Evolutionary conservation across 1,284 basidiomycete species (phyloP).

Genomic region (Irpex sp.): DNA sequence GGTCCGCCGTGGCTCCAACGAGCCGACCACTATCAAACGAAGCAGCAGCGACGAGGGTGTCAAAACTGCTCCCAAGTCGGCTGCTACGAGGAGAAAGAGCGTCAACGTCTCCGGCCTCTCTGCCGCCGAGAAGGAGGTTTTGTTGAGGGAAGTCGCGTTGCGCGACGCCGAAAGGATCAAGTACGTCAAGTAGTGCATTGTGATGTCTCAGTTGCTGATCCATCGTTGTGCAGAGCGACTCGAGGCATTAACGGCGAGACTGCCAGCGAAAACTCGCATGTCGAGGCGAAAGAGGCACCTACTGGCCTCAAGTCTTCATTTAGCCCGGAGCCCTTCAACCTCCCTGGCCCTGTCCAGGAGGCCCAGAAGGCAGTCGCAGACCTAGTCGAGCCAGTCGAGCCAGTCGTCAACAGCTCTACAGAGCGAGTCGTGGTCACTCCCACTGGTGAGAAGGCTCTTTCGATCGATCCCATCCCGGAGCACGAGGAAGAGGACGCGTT

Average conservation of each 20-base stretch:
- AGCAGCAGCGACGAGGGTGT: constrained; percentile 1
- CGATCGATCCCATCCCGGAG: constrained; percentile 2
- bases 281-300: neutral
- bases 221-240: constrained; percentile 2
- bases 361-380: neutral
- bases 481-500: neutral
- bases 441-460: neutral
- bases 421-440: neutral
- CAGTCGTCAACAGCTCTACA: neutral
- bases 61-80: neutral
- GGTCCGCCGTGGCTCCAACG: constrained; percentile 4
- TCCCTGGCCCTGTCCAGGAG: neutral
- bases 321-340: neutral
- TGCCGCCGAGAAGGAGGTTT: constrained; percentile 6
- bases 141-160: constrained; percentile 9
- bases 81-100: neutral
- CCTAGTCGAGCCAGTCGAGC: neutral
- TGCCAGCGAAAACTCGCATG: constrained; percentile 7
- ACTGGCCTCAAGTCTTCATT: neutral
- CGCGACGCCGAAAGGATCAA: constrained; percentile 13
- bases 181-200: neutral
- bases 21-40: neutral
- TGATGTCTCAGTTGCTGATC: neutral
- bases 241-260: constrained; percentile 9
- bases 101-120: neutral